Evolutionary conservation across 306 rosid genomes (phyloP), one percentile per base, ranked within the genome.

Genomic region (Cucurbita maxima): DNA sequence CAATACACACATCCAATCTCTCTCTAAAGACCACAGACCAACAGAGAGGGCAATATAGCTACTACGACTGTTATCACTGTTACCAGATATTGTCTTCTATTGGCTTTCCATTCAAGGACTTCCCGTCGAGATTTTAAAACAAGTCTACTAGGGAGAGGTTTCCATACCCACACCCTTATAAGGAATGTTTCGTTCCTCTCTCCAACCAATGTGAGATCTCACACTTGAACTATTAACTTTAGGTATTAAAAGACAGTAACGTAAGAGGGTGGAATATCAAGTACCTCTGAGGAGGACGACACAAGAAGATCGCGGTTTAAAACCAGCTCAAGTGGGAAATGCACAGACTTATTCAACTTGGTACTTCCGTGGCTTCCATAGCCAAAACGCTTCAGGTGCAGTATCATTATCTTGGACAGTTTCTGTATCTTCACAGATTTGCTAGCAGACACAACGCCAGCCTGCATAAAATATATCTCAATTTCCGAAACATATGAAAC

Each of bases 321-420:
- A 20, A 87, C 84, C 81, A 95, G 60, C 60, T 88, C 97, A 16
- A 86, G 90, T 69, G 92, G 97, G 75, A 95, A 91, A 77, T 47
- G 84, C 76, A 95, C 97, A 2, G 91, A 87, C 91, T 95, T 95
- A 68, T 58, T 89, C 87, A 95, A 64, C 81, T 95, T 95, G n/a
- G 97, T 85, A 86, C 97, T 95, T 83, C 99, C 99, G 76, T 89
- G 99, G 81, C 85, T 86, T 84, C 97, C 99, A 74, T 95, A 95
- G 76, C 92, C 58, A 78, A 95, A 95, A 15, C 97, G 97, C 97
- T 78, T 91, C 81, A 91, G 81, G 78, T 95, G 99, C 86, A 95
- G 77, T 83, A 95, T 88, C 99, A 95, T 75, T 74, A 95, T 84
- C 85, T 89, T 89, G 5, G 99, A 81, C 73, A 88, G 99, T 15